Percentiles rank a stretch among this genome's conserved stretches.
These are phyloP conservation scores for Asclepias syriaca DNA, from an alignment of 257 asterid species.

Conservation along the genomic window DNA sequence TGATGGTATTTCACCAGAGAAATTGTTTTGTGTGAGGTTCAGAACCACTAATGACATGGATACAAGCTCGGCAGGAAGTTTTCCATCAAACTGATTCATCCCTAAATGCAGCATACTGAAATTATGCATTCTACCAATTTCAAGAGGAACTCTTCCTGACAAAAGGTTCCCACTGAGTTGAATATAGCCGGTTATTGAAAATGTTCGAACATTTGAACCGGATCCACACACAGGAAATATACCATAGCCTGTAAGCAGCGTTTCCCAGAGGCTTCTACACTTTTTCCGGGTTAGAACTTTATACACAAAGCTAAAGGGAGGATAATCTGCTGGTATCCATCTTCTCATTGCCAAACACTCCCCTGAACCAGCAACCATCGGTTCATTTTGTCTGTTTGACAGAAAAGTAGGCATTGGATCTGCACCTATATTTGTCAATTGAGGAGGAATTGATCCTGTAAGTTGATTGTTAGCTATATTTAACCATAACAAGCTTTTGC, in stretches of 20 bases:
- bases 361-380: constrained; percentile 62
- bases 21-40: constrained; percentile 47
- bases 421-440: constrained; percentile 50
- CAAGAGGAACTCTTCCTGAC: constrained; percentile 61
- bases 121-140: constrained; percentile 63
- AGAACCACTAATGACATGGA: constrained; percentile 55
- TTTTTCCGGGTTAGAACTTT: constrained; percentile 60
- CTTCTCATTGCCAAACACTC: constrained; percentile 82
- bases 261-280: constrained; percentile 65
- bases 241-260: constrained; percentile 74
- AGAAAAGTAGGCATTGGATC: constrained; percentile 53
- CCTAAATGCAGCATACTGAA: constrained; percentile 82
- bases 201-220: constrained; percentile 45
- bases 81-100: constrained; percentile 43
- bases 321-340: constrained; percentile 89
- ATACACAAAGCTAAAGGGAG: constrained; percentile 74
- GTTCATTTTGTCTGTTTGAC: constrained; percentile 34
- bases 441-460: constrained; percentile 46
- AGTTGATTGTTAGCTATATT: constrained; percentile 63
- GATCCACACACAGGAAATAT: constrained; percentile 66
- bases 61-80: constrained; percentile 45
- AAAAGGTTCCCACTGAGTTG: constrained; percentile 65
- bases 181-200: constrained; percentile 60
- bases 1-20: constrained; percentile 60
- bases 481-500: constrained; percentile 77